These are phyloP conservation scores for Eleusine indica DNA, from an alignment of 176 grass and related monocot species.

Conservation along the genomic window DNA sequence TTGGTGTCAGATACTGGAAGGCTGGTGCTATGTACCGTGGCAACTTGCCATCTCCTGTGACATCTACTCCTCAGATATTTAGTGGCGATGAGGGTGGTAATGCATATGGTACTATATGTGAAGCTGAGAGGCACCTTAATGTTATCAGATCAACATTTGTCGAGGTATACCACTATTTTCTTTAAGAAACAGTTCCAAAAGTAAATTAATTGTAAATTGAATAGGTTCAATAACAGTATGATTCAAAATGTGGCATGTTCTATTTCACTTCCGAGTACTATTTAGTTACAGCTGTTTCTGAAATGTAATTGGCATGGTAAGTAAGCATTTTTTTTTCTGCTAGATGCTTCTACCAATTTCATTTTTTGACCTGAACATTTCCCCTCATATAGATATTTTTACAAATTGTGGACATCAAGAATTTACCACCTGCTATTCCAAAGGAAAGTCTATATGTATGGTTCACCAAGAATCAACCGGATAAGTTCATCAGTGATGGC, in stretches of 20 bases:
- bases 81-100: neutral
- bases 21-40: constrained; percentile 86
- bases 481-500: constrained; percentile 63
- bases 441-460: constrained; percentile 63
- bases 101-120: neutral
- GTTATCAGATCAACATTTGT: constrained; percentile 45
- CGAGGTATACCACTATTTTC: constrained; percentile 62
- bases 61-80: constrained; percentile 49
- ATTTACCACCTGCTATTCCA: constrained; percentile 55
- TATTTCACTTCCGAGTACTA: constrained; percentile 2
- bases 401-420: constrained; percentile 83
- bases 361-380: constrained; percentile 16
- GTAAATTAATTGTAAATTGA: neutral
- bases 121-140: constrained; percentile 44
- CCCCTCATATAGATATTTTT: constrained; percentile 68
- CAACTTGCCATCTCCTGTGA: constrained; percentile 63
- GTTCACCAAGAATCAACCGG: constrained; percentile 75
- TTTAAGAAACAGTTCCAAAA: constrained; percentile 1
- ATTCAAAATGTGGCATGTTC: neutral
- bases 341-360: constrained; percentile 18
- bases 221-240: constrained; percentile 2
- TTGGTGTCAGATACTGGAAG: constrained; percentile 88
- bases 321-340: neutral
- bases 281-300: neutral
- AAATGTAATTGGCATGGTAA: neutral